Conservation (phyloP, 2,329 filamentous ascomycete species). For the Pseudocercospora ulei region DNA sequence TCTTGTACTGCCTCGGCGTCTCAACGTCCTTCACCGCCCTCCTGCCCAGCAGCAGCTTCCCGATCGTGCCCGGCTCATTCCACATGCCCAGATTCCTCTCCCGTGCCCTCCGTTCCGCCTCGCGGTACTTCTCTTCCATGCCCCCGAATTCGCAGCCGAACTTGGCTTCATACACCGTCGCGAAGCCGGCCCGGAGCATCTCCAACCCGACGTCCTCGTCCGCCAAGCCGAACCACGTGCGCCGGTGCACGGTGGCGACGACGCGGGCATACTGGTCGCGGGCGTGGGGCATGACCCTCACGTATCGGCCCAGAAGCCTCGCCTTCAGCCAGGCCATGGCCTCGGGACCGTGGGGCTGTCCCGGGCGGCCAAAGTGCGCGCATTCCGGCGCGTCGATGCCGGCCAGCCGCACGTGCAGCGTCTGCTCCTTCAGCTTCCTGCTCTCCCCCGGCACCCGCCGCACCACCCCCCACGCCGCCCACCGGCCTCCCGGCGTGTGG, state of each 20-base stretch:
- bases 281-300: conserved; percentile 73
- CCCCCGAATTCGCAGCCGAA: conserved; percentile 78
- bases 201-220: conserved; percentile 75
- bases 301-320: conserved; percentile 61
- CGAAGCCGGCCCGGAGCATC: conserved; percentile 76
- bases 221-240: conserved; percentile 41
- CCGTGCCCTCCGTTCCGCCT: conserved; percentile 47
- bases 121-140: conserved; percentile 52
- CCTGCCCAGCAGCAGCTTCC: conserved; percentile 38
- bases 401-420: conserved; percentile 78
- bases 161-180: conserved; percentile 91
- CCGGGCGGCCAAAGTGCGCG: conserved; percentile 80
- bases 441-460: conserved; percentile 18
- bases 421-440: conserved; percentile 36
- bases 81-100: conserved; percentile 52
- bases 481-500: conserved; percentile 82
- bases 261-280: conserved; percentile 88
- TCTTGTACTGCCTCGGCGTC: conserved; percentile 83
- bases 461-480: conserved; percentile 68
- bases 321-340: conserved; percentile 69
- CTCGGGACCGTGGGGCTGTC: conserved; percentile 74
- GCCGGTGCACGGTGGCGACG: conserved; percentile 64
- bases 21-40: conserved; percentile 54
- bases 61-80: conserved; percentile 40
- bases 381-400: conserved; percentile 89